A percentile compares a stretch with the other conserved stretches of the same genome.
Evolutionary conservation across 495 filamentous ascomycete species (phyloP).

Genomic region (Lichina pygmaea): DNA sequence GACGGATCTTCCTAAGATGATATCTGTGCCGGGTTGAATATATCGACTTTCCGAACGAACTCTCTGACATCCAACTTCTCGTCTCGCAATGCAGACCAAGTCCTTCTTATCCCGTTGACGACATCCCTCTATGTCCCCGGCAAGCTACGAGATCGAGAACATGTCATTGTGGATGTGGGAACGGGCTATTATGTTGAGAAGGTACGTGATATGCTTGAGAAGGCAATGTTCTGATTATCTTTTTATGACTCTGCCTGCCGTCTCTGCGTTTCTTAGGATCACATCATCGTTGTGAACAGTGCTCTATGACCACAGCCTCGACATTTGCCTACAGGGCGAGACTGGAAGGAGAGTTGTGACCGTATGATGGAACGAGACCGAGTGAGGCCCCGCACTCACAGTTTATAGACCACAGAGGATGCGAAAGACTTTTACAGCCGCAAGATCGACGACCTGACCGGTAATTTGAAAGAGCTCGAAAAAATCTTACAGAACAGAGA

Average conservation of each 20-base stretch:
- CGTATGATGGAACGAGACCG: no score
- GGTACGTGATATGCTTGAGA: slow-evolving; percentile 14
- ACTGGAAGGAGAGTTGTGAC: no score
- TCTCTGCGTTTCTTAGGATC: no score
- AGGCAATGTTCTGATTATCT: not conserved
- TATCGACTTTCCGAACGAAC: not conserved
- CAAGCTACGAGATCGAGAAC: slow-evolving; percentile 41
- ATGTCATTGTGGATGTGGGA: slow-evolving; percentile 82
- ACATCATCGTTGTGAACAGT: no score
- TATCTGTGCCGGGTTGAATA: no score
- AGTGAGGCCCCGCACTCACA: not conserved
- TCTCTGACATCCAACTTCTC: slow-evolving; percentile 1
- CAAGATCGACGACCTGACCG: slow-evolving; percentile 57
- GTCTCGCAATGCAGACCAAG: not conserved
- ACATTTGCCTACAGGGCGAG: no score
- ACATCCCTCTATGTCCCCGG: slow-evolving; percentile 86
- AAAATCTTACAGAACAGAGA: slow-evolving; percentile 64
- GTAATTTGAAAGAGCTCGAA: slow-evolving; percentile 66
- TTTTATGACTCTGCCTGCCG: no score
- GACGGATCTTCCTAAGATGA: no score
- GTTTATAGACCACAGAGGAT: slow-evolving; percentile 30
- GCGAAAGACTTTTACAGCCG: slow-evolving; percentile 62
- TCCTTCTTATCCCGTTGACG: slow-evolving; percentile 32
- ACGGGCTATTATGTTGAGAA: slow-evolving; percentile 97
- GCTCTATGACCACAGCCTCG: no score